A percentile compares a stretch with the other conserved stretches of the same genome.
These are phyloP conservation scores for Linnemannia exigua DNA, from an alignment of 192 early-diverging fungal genomes.

Conservation along the genomic window DNA sequence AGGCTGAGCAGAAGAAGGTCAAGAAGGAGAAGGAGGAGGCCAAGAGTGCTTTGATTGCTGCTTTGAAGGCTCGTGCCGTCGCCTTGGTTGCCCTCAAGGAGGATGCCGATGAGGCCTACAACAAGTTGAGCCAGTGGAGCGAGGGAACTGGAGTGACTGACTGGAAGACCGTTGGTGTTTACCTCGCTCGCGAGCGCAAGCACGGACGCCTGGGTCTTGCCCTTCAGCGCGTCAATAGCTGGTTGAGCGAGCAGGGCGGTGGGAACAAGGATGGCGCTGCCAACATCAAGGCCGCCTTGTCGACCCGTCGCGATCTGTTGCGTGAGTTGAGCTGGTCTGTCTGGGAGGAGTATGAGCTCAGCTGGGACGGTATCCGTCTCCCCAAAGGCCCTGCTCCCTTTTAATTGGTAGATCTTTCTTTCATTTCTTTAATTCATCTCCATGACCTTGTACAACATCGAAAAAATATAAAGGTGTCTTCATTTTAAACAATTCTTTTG, in stretches of 20 bases:
- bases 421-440: background rate
- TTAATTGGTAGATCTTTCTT: constrained; percentile 10
- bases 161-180: constrained; percentile 67
- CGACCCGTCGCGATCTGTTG: constrained; percentile 69
- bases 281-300: constrained; percentile 68
- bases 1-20: constrained; percentile 68
- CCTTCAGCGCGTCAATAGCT: constrained; percentile 81
- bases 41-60: constrained; percentile 74
- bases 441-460: background rate
- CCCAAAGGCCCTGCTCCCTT: constrained; percentile 52
- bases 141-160: constrained; percentile 67
- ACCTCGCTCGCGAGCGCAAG: constrained; percentile 69
- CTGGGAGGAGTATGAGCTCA: constrained; percentile 77
- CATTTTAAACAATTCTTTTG: background rate
- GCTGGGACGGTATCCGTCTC: constrained; percentile 65
- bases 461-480: background rate
- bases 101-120: constrained; percentile 67
- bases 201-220: constrained; percentile 75
- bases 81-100: constrained; percentile 62
- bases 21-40: constrained; percentile 83
- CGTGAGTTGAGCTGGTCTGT: constrained; percentile 75
- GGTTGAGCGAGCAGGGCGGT: constrained; percentile 69
- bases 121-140: constrained; percentile 73
- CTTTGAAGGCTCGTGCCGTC: constrained; percentile 74
- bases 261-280: constrained; percentile 63